phyloP scores from a whole-genome alignment of 108 stramenopile genomes.

The Seminavis robusta region DNA sequence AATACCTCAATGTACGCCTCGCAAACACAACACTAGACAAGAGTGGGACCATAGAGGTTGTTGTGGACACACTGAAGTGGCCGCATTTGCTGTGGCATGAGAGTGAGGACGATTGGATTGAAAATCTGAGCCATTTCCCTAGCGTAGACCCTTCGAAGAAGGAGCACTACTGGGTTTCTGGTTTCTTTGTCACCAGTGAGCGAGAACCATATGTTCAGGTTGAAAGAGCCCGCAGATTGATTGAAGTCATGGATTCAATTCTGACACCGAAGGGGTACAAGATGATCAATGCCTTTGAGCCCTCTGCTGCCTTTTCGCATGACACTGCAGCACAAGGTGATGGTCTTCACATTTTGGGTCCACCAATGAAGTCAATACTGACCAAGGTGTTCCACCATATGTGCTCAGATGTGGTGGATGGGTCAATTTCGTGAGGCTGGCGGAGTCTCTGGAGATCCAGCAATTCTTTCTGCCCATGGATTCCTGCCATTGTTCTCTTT shows the following conservation, averaged over 20 bases:
- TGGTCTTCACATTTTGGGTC: constrained; percentile 34
- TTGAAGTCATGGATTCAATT: too few species aligned
- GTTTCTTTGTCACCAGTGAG: constrained; percentile 3
- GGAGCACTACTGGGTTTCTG: background rate
- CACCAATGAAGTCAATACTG: constrained; percentile 30
- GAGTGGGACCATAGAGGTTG: background rate
- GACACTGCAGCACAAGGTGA: constrained; percentile 30
- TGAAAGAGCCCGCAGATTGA: too few species aligned
- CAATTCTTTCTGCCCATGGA: too few species aligned
- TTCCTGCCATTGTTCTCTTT: too few species aligned
- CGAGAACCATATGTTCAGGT: background rate
- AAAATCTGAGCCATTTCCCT: too few species aligned
- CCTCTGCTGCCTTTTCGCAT: constrained; percentile 35
- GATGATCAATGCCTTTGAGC: constrained; percentile 40
- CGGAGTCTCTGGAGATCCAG: too few species aligned
- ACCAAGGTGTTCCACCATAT: constrained; percentile 47
- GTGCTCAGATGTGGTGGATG: too few species aligned
- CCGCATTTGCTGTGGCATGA: too few species aligned
- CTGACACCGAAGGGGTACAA: constrained; percentile 40
- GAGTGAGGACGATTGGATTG: too few species aligned
- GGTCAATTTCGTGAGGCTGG: too few species aligned
- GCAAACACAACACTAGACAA: background rate
- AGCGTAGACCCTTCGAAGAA: background rate
- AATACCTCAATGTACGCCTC: background rate
- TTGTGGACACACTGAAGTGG: background rate